Evolutionary conservation across 768 basidiomycete genomes (phyloP), one percentile per base, ranked within the genome.

Genomic region (Mycena leptocephala): DNA sequence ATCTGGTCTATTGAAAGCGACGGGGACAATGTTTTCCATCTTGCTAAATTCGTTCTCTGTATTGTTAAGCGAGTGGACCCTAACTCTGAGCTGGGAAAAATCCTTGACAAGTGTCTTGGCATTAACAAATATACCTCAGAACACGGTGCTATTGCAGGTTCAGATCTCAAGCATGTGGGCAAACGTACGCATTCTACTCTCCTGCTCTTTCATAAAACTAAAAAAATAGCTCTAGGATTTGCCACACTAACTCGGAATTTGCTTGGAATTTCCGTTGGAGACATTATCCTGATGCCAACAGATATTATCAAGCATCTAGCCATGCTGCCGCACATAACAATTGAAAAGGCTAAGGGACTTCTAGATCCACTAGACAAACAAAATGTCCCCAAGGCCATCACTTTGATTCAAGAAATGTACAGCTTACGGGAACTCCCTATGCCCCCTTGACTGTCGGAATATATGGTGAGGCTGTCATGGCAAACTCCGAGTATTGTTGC

Each of bases 141-240:
- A 41, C 8, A 77, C 66, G 78, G 78, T 9, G n/a, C 82, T 0
- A 9, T 81, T 20, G 76, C 62, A 8, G 81, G 81, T 22, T 81
- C 76, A 70, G 83, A 83, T 79, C 82, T 80, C 11, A 84, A 83
- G 64, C 84, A 85, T 74, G 77, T 85, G 8, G 51, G 80, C 46
- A 85, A 85, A 70, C 75, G 80, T 55, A 71, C 1, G 58, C 24
- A 37, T 51, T 71, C 41, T 20, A 51, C 2, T 28, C 33, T 61
- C 32, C 24, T 63, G 28, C n/a, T 63, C 33, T 46, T 35, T 30
- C 55, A 56, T 51, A 20, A 24, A 51, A n/a, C n/a, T n/a, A n/a
- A n/a, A 9, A 24, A 62, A 71, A 28, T 11, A 7, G 20, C 35
- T 58, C 37, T 48, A 71, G 61, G 56, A 9, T 80, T 82, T 75